Conservation (phyloP, 176 grass and related monocot genomes). For the Coix lacrymajobi region DNA sequence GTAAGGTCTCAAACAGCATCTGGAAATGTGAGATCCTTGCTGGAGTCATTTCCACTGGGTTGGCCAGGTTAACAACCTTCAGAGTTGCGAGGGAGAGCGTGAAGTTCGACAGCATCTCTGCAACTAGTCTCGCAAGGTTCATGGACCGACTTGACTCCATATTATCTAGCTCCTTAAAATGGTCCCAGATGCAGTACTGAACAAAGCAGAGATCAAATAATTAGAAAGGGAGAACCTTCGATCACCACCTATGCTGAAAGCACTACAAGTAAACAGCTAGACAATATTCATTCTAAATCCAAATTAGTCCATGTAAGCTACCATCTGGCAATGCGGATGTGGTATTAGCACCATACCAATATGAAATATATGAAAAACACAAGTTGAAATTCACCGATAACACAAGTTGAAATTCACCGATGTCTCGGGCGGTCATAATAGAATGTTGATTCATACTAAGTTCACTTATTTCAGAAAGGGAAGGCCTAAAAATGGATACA, state of each 20-base stretch:
- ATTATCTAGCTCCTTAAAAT: conserved; percentile 78
- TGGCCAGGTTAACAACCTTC: conserved; percentile 66
- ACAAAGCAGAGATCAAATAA: conserved; percentile 11
- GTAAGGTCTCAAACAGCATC: conserved; percentile 68
- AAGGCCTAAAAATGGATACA: not conserved
- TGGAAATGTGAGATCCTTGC: conserved; percentile 67
- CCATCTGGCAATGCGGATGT: not conserved
- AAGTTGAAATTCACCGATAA: not conserved
- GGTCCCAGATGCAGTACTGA: conserved; percentile 92
- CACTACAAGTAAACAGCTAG: not conserved
- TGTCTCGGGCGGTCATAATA: not conserved
- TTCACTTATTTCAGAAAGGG: not conserved
- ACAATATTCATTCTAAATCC: not conserved
- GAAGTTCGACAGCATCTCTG: conserved; percentile 70
- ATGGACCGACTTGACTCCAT: conserved; percentile 71
- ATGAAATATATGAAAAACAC: not conserved
- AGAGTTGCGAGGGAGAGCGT: conserved; percentile 69
- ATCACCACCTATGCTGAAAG: not conserved
- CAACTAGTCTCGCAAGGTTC: conserved; percentile 78
- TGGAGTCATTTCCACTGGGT: conserved; percentile 49
- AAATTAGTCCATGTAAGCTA: not conserved
- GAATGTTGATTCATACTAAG: not conserved
- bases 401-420: not conserved
- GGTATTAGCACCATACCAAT: not conserved
- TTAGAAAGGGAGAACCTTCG: not conserved